Conservation (phyloP, 768 basidiomycete genomes). For the Amanita brunnescens region DNA sequence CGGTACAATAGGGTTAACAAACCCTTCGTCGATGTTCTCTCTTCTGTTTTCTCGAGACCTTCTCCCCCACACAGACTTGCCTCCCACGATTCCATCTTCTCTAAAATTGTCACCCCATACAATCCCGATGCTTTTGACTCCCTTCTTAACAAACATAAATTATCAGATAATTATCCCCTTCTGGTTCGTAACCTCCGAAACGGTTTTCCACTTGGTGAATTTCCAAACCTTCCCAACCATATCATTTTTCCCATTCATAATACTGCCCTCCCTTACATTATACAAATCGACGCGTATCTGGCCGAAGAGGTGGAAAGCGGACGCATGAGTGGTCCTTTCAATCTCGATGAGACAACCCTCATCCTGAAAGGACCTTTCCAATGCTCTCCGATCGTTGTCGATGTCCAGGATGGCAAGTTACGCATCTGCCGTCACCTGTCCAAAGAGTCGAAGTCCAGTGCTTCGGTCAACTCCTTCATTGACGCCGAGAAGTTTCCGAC, state of each 20-base stretch:
- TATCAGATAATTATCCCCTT: constrained; percentile 18
- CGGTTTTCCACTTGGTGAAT: constrained; percentile 26
- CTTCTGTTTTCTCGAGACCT: background rate
- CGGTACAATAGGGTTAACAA: background rate
- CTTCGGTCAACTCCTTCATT: constrained; percentile 18
- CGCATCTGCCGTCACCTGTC: constrained; percentile 21
- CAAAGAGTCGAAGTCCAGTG: constrained; percentile 7
- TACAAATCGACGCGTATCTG: constrained; percentile 14
- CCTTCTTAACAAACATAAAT: constrained; percentile 15
- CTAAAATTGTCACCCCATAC: constrained; percentile 23
- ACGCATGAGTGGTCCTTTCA: constrained; percentile 21
- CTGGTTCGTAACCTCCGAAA: constrained; percentile 20
- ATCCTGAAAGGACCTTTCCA: constrained; percentile 22
- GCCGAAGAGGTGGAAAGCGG: constrained; percentile 11
- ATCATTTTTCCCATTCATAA: constrained; percentile 16
- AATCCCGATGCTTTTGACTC: constrained; percentile 18
- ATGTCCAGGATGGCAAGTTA: constrained; percentile 17
- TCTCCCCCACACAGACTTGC: background rate
- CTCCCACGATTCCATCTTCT: constrained; percentile 14
- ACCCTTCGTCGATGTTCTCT: background rate
- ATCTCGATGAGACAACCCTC: constrained; percentile 5
- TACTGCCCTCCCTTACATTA: background rate
- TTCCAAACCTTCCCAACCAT: constrained; percentile 15
- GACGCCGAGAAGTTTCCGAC: constrained; percentile 19
- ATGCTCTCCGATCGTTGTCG: constrained; percentile 21